Percentiles rank a stretch among this genome's conserved stretches.
Evolutionary conservation across 768 basidiomycete genomes (phyloP).

Genomic region (Mycena olivaceomarginata): DNA sequence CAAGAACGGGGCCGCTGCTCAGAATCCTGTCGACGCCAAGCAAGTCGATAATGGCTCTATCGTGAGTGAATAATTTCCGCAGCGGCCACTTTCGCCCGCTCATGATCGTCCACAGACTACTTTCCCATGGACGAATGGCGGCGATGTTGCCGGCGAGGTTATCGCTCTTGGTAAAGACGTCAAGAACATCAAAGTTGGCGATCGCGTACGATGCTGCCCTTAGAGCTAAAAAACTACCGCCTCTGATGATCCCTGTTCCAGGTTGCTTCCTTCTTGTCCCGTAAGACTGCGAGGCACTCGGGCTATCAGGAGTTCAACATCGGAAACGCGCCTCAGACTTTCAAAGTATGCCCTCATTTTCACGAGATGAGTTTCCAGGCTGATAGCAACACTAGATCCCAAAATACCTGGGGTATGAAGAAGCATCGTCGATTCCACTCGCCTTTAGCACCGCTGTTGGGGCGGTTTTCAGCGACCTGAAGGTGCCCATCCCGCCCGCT

Average conservation of each 20-base stretch:
- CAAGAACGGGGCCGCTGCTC: conserved; percentile 33
- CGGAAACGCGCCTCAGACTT: conserved; percentile 35
- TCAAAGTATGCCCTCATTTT: conserved; percentile 34
- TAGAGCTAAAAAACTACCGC: conserved; percentile 30
- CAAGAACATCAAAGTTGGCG: conserved; percentile 33
- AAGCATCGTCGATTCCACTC: conserved; percentile 33
- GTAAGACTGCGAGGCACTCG: conserved; percentile 33
- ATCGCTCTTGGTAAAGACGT: conserved; percentile 31
- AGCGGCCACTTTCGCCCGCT: conserved; percentile 26
- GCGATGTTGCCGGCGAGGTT: conserved; percentile 33
- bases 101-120: conserved; percentile 28
- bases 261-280: conserved; percentile 33
- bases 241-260: conserved; percentile 31
- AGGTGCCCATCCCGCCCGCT: conserved; percentile 29
- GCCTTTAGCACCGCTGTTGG: conserved; percentile 33
- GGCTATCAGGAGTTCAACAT: conserved; percentile 35
- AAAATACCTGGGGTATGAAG: conserved; percentile 30
- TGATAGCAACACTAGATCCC: conserved; percentile 23
- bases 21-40: conserved; percentile 36
- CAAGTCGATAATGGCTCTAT: conserved; percentile 29
- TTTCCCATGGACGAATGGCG: conserved; percentile 31
- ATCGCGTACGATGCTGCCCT: conserved; percentile 34
- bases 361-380: conserved; percentile 28
- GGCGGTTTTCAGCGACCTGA: conserved; percentile 32
- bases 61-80: conserved; percentile 24